These are phyloP conservation scores for Kodamaea derodonti DNA, from an alignment of 1,139 yeast species.

Conservation along the genomic window DNA sequence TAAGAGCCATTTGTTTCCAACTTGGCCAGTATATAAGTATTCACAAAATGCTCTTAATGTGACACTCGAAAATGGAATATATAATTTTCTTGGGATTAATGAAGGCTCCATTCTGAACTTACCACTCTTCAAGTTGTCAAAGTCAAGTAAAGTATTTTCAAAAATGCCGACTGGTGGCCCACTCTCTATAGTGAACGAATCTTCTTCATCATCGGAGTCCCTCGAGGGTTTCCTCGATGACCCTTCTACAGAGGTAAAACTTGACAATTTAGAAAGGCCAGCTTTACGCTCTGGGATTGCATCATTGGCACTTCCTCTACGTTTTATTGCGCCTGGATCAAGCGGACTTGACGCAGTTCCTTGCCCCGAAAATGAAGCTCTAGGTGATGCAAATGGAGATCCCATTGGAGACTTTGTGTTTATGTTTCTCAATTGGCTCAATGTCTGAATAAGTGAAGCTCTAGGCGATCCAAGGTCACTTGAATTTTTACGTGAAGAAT, in stretches of 20 bases:
- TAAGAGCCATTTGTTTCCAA: slow-evolving; percentile 67
- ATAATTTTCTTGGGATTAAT: slow-evolving; percentile 61
- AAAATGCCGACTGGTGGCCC: slow-evolving; percentile 12
- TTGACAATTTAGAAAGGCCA: slow-evolving; percentile 5
- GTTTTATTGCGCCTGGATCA: background rate
- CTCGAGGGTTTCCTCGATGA: slow-evolving; percentile 6
- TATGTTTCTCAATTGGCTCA: slow-evolving; percentile 40
- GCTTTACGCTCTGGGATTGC: slow-evolving; percentile 2
- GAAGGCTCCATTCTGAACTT: slow-evolving; percentile 51
- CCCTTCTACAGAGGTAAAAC: slow-evolving; percentile 11
- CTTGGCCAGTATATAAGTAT: slow-evolving; percentile 73
- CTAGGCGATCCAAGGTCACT: slow-evolving; percentile 40
- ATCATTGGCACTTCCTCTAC: slow-evolving; percentile 4
- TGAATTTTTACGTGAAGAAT: slow-evolving; percentile 34
- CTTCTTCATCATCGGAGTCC: slow-evolving; percentile 10
- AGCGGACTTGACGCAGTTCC: slow-evolving; percentile 8
- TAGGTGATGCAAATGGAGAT: slow-evolving; percentile 47
- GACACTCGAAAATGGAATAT: slow-evolving; percentile 60
- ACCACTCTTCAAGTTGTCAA: slow-evolving; percentile 33
- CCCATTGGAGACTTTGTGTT: slow-evolving; percentile 40
- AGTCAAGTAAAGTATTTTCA: slow-evolving; percentile 31
- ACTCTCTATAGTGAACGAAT: slow-evolving; percentile 1
- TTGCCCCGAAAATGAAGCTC: slow-evolving; percentile 39
- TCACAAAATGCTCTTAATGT: slow-evolving; percentile 67
- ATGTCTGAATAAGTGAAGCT: slow-evolving; percentile 41